A percentile compares a stretch with the other conserved stretches of the same genome.
These are phyloP conservation scores for Cunninghamia lanceolata DNA, from an alignment of 75 land plant species.

Conservation along the genomic window DNA sequence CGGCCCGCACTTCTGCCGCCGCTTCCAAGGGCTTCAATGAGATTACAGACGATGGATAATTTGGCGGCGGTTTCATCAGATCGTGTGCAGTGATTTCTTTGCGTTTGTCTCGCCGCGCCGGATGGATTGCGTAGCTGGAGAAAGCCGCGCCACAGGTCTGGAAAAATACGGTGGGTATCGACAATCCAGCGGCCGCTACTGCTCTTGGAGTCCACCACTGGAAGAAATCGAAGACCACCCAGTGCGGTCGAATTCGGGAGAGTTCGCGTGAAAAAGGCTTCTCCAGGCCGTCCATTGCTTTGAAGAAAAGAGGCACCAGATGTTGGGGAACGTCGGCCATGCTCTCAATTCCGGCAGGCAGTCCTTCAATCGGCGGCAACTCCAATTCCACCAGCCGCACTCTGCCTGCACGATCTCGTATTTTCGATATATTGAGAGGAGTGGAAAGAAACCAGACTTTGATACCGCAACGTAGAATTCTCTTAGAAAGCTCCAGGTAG, in stretches of 20 bases:
- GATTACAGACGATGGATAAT: constrained; percentile 15
- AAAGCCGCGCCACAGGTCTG: background rate
- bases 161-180: background rate
- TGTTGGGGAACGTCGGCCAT: constrained; percentile 15
- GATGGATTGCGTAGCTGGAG: background rate
- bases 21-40: background rate
- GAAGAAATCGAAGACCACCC: background rate
- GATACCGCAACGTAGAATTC: background rate
- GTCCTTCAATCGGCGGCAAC: constrained; percentile 27
- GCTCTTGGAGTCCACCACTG: background rate
- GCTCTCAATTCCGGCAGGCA: constrained; percentile 38
- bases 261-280: background rate
- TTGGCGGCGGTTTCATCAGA: background rate
- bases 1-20: background rate
- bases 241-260: background rate
- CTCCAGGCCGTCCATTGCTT: background rate
- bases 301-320: background rate
- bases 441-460: constrained; percentile 1
- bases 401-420: background rate
- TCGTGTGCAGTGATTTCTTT: background rate
- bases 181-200: background rate
- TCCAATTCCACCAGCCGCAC: constrained; percentile 24
- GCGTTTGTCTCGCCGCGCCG: no score
- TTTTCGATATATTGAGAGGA: constrained; percentile 22
- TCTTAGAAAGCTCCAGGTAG: background rate